Base-by-base conservation (phyloP, 192 early-diverging fungal genomes). In the Entrophospora sp. region DNA sequence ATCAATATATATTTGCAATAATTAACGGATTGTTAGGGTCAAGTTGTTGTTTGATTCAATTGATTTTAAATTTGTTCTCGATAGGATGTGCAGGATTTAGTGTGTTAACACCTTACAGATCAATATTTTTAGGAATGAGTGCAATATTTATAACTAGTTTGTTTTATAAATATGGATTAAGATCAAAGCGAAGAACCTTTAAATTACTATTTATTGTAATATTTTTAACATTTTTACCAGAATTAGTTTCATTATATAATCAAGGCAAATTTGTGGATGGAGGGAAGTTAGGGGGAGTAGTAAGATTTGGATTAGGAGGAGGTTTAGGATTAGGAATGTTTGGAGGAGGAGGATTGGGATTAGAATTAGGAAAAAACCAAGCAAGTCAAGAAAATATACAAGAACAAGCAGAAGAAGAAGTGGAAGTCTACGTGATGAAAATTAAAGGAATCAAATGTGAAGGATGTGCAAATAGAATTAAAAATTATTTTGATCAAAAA, bases 81-180 rank as follows among this genome's bases (percentile, higher is more conserved):
- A 55, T 84, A 20, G 72, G 73, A 14, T 84, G 82, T 51, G 82
- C 82, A 0, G 80, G 82, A 16, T 81, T 83, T 69, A 66, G 78
- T 3, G 28, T 81, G n/a, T 60, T 84, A 14, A 80, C 82, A 18
- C 74, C 80, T 1, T 73, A 70, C 14, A 74, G 82, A 2, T 68
- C 75, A 5, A 1, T 75, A 13, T 76, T 83, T 24, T 48, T 68
- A 18, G 24, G 64, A 8, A 31, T 81, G 0, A 74, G 74, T 2
- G 10, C 62, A 1, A 16, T 71, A 0, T 36, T 73, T 8, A n/a
- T 81, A 2, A 31, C 63, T 0, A 65, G 58, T 25, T 77, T 58
- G 20, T 12, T 75, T 8, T 30, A 22, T 45, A 57, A 65, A 38
- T 69, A 66, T 64, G 70, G 73, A 13, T 28, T 69, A 28, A 57